phyloP scores from a whole-genome alignment of 164 flowering plant genomes.

The Akebia trifoliata region DNA sequence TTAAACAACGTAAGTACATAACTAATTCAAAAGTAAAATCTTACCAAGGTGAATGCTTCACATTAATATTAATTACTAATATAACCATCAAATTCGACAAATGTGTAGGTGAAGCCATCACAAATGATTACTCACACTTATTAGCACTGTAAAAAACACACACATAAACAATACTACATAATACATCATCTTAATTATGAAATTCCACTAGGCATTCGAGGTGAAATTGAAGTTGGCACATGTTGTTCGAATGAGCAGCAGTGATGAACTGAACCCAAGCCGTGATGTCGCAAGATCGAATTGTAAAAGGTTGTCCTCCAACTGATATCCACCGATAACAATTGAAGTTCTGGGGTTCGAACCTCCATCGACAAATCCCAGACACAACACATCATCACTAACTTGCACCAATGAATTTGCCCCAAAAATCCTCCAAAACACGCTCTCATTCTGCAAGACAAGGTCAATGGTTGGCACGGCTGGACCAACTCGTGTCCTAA shows the following conservation, averaged over 20 bases:
- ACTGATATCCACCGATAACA: slow-evolving; percentile 17
- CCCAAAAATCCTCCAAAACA: slow-evolving; percentile 37
- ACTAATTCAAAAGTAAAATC: too few species aligned
- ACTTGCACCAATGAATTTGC: slow-evolving; percentile 38
- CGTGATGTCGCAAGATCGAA: slow-evolving; percentile 35
- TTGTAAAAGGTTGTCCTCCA: slow-evolving; percentile 40
- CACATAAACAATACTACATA: too few species aligned
- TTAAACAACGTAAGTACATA: too few species aligned
- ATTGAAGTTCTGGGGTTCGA: slow-evolving; percentile 15
- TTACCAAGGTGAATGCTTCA: too few species aligned
- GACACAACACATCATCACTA: slow-evolving; percentile 25
- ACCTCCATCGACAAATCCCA: slow-evolving; percentile 32
- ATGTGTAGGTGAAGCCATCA: too few species aligned
- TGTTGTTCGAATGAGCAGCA: slow-evolving; percentile 23
- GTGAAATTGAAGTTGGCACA: slow-evolving; percentile 39
- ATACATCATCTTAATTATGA: too few species aligned
- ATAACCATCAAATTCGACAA: too few species aligned
- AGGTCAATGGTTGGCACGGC: slow-evolving; percentile 29
- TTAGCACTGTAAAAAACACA: too few species aligned
- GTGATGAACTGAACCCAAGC: slow-evolving; percentile 44
- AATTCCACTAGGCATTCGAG: slow-evolving; percentile 4
- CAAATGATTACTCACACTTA: too few species aligned
- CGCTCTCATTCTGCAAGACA: slow-evolving; percentile 18
- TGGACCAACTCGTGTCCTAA: slow-evolving; percentile 28
- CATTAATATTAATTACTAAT: too few species aligned